Base-by-base conservation (phyloP, 768 basidiomycete genomes). In the Candolleomyces efflorescens region DNA sequence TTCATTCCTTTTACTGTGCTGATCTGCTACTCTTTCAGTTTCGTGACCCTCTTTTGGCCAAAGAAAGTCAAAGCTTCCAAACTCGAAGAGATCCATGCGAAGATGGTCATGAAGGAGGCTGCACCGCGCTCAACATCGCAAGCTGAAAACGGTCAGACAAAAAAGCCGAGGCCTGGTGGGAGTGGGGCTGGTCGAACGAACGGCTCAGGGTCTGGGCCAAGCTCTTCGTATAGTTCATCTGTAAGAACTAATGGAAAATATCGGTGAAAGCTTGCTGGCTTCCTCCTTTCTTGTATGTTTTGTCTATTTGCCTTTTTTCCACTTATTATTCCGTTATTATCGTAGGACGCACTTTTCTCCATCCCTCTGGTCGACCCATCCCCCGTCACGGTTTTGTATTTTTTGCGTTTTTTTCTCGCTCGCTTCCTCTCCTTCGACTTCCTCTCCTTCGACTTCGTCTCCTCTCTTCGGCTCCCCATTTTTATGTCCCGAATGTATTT, bases 11-110 rank as follows among this genome's bases (percentile, higher is more conserved):
- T 32, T 10, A 44, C 15, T 20, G n/a, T 36, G 10, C 12, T 53
- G 43, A 18, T 43, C 58, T 53, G 38, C 52, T 66, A 23, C 55
- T 58, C 47, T 9, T 57, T 13, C 65, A 94, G 92, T 37, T 98
- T 98, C 62, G 94, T 97, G 47, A 94, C 93, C 2, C 79, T 94
- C 55, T 98, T 98, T 74, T 98, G 95, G 95, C 95, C 95, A 5
- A 92, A 96, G 78, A 92, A 95, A 73, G 94, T 98, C 62, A 94
- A 90, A 69, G 92, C 94, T 12, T 85, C 83, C 15, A 97, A 97
- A 72, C 76, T 98, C 39, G 91, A 95, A 71, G 93, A 94, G 68
- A 96, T 98, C 45, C 94, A 97, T 66, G 89, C 91, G 15, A 97
- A 97, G 75, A 93, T 97, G 89, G 91, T 92, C 60, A 88, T 89